phyloP scores from a whole-genome alignment of 805 yeast species.

The Cyberlindnera lachancei region DNA sequence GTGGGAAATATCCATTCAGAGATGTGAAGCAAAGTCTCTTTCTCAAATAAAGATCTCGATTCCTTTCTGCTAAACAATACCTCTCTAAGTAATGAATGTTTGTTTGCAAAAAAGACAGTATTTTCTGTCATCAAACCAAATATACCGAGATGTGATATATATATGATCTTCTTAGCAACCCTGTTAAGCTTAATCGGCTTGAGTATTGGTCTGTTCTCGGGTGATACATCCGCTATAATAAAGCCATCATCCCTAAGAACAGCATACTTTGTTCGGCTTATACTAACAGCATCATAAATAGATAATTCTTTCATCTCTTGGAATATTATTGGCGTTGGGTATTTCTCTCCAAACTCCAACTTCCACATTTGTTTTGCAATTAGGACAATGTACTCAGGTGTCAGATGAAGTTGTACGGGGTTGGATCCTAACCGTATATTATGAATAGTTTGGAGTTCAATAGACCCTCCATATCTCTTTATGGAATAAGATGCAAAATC shows the following conservation, averaged over 20 bases:
- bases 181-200: slow-evolving; percentile 20
- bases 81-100: slow-evolving; percentile 7
- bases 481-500: slow-evolving; percentile 6
- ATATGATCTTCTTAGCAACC: slow-evolving; percentile 23
- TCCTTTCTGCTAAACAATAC: slow-evolving; percentile 6
- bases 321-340: slow-evolving; percentile 15
- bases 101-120: slow-evolving; percentile 14
- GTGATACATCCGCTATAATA: slow-evolving; percentile 17
- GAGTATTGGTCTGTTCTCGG: slow-evolving; percentile 10
- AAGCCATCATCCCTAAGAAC: slow-evolving; percentile 29
- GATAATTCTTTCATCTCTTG: slow-evolving; percentile 13
- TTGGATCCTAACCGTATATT: slow-evolving; percentile 6
- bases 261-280: slow-evolving; percentile 13
- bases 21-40: slow-evolving; percentile 25
- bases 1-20: slow-evolving; percentile 28
- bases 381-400: slow-evolving; percentile 9
- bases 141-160: slow-evolving; percentile 15
- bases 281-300: slow-evolving; percentile 5
- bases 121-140: slow-evolving; percentile 18
- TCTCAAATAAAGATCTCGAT: slow-evolving; percentile 6
- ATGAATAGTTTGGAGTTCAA: background rate
- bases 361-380: slow-evolving; percentile 17
- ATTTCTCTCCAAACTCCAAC: slow-evolving; percentile 2
- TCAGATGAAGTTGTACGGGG: slow-evolving; percentile 14
- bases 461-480: background rate